Conservation (phyloP, 2,329 filamentous ascomycete genomes). For the Aspergillus felis region DNA sequence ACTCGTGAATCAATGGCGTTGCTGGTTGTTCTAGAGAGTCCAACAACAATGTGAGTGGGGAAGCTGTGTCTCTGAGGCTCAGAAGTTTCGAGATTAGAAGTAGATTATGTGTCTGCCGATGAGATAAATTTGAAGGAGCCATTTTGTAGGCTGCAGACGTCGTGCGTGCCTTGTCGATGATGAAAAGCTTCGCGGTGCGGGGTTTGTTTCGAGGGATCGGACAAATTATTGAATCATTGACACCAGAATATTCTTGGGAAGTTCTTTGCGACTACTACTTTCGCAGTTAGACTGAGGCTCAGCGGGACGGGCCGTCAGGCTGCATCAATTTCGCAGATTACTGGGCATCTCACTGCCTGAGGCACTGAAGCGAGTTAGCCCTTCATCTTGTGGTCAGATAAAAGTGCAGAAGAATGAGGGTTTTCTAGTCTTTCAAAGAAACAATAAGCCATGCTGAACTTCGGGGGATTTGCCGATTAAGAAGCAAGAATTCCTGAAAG, state of each 20-base stretch:
- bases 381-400: not conserved
- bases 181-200: slow-evolving; percentile 11
- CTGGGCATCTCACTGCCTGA: not conserved
- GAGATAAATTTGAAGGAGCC: slow-evolving; percentile 43
- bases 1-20: slow-evolving; percentile 66
- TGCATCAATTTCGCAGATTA: not conserved
- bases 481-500: not conserved
- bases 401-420: not conserved
- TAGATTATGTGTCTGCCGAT: slow-evolving; percentile 78
- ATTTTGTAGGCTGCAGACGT: slow-evolving; percentile 15
- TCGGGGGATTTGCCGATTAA: not conserved
- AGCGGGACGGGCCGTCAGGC: slow-evolving; percentile 26
- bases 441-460: not conserved
- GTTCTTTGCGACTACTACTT: slow-evolving; percentile 9
- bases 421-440: not conserved
- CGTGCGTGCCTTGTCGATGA: not conserved
- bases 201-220: slow-evolving; percentile 15
- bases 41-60: slow-evolving; percentile 80
- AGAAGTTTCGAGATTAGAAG: slow-evolving; percentile 79
- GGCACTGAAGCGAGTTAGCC: not conserved
- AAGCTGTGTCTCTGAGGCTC: slow-evolving; percentile 71
- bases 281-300: slow-evolving; percentile 28
- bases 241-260: slow-evolving; percentile 24
- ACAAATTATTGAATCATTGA: slow-evolving; percentile 3
- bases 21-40: slow-evolving; percentile 82